A percentile compares a stretch with the other conserved stretches of the same genome.
phyloP scores from a whole-genome alignment of 805 yeast genomes.

The Schwanniomyces vanrijiae region DNA sequence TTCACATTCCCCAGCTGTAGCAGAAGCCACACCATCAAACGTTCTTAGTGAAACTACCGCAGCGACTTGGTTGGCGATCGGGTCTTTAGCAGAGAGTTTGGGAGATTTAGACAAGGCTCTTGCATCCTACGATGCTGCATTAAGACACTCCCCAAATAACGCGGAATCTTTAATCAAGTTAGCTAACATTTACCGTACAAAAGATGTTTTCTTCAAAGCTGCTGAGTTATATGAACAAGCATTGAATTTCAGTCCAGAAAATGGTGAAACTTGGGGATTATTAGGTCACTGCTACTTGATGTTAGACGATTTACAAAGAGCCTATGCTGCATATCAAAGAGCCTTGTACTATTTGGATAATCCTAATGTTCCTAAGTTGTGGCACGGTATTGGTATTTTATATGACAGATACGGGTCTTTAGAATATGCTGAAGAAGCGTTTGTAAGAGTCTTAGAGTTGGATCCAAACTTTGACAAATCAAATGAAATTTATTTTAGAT shows the following conservation, averaged over 20 bases:
- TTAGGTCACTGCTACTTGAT: conserved; percentile 95
- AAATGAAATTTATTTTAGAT: conserved; percentile 91
- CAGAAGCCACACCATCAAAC: conserved; percentile 12
- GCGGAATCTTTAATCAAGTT: conserved; percentile 81
- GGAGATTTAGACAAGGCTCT: conserved; percentile 90
- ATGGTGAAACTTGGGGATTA: conserved; percentile 97
- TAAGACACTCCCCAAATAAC: conserved; percentile 82
- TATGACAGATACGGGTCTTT: conserved; percentile 95
- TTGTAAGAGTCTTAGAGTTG: conserved; percentile 90
- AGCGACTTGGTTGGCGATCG: conserved; percentile 87
- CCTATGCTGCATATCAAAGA: conserved; percentile 95
- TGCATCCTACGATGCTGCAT: conserved; percentile 82
- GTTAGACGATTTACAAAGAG: conserved; percentile 94
- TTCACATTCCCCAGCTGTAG: conserved; percentile 11
- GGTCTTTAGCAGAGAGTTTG: conserved; percentile 83
- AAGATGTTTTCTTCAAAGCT: conserved; percentile 91
- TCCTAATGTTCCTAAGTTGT: conserved; percentile 92
- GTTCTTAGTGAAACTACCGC: conserved; percentile 56
- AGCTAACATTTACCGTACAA: conserved; percentile 84
- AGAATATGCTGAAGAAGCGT: conserved; percentile 98
- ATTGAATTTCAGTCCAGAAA: conserved; percentile 73
- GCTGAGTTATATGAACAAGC: conserved; percentile 93
- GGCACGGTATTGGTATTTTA: conserved; percentile 98
- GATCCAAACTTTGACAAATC: conserved; percentile 97
- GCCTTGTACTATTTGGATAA: conserved; percentile 88